Evolutionary conservation across 352 stramenopile species (phyloP), one percentile per base, ranked within the genome.

Genomic region (Pythium plurisporium): DNA sequence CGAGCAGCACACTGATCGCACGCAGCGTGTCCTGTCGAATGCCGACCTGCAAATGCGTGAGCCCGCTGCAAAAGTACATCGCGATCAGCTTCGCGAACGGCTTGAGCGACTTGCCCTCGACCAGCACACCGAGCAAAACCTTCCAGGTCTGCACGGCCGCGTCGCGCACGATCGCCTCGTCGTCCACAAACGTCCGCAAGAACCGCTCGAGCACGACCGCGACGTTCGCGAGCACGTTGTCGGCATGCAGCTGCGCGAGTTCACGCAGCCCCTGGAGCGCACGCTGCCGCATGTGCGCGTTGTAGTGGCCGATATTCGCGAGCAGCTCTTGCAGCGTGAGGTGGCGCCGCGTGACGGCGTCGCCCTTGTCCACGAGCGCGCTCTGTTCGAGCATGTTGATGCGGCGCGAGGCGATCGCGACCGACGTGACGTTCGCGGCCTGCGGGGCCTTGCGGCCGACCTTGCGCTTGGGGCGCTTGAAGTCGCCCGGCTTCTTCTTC

Each of bases 401-500:
- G 60, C 83, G 83, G 14, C 83, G 83, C 27, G 81, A 91, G 5
- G 79, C 69, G 49, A 94, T 78, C 27, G 64, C 68, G 37, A 91
- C 83, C 31, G 74, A 87, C 26, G 83, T 94, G 20, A 94, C 83
- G 45, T 94, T 94, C 30, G 83, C 76, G 23, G 79, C 69, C 45
- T 74, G 79, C 14, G 74, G 64, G 1, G 74, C 79, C 52, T 86
- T 85, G 33, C 81, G 79, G 12, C 83, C 83, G 26, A 94, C 83
- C 64, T 94, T 94, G 67, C 78, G 83, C 79, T 94, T 94, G 14
- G 79, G 83, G 20, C 81, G 81, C 78, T 94, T 94, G 60, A 94
- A 94, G 65, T 94, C 83, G 29, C 67, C 81, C 10, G 83, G 83
- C 71, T 94, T 94, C 75, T 91, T 91, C 81, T 94, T 94, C 30